Conservation (phyloP, 345 rosid species). For the Cardamine resedifolia region DNA sequence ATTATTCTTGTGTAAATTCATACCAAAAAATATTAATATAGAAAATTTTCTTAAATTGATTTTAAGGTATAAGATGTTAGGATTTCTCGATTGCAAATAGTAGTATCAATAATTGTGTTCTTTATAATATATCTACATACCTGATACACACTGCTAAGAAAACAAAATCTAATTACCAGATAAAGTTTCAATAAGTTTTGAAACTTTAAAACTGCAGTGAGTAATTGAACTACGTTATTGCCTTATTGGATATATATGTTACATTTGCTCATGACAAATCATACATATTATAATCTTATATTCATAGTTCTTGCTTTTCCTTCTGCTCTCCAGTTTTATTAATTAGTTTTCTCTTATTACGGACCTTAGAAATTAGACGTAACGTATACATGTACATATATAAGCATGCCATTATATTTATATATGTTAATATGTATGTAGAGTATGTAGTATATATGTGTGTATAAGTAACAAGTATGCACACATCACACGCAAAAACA, state of each 20-base stretch:
- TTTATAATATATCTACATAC: neutral
- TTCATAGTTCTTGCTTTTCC: slow-evolving; percentile 1
- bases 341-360: neutral
- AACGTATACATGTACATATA: neutral
- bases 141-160: neutral
- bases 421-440: neutral
- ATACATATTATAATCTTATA: neutral
- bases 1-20: neutral
- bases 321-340: neutral
- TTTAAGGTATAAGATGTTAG: neutral
- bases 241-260: neutral
- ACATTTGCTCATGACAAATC: neutral
- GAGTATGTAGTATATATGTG: neutral
- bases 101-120: neutral
- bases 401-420: neutral
- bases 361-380: neutral
- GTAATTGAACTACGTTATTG: neutral
- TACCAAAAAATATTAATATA: neutral
- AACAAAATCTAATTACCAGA: neutral
- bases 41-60: neutral
- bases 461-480: slow-evolving; percentile 2
- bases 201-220: neutral
- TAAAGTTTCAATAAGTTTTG: no score
- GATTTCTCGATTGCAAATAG: neutral
- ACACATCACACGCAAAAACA: slow-evolving; percentile 15